phyloP scores from a whole-genome alignment of 129 eudicot species.

The Kitagawia praeruptora region DNA sequence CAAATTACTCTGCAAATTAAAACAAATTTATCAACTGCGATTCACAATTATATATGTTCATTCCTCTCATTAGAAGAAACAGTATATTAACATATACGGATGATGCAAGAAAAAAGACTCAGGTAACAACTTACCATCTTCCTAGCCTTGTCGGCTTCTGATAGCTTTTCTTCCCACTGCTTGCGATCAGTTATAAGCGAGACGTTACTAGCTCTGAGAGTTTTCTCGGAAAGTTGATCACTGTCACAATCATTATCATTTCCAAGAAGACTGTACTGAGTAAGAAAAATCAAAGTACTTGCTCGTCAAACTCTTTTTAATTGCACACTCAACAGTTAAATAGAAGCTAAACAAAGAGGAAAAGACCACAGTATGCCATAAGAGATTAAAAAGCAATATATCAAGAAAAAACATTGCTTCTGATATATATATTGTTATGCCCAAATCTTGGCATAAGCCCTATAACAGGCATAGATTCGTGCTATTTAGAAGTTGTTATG shows the following conservation, averaged over 20 bases:
- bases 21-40: neutral
- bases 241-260: neutral
- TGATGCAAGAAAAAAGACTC: neutral
- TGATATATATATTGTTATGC: too few species aligned
- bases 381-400: neutral
- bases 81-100: neutral
- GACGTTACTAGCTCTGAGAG: slow-evolving; percentile 37
- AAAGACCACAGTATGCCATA: neutral
- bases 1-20: neutral
- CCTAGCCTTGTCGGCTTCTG: slow-evolving; percentile 30
- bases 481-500: too few species aligned
- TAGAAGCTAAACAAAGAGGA: neutral
- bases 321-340: neutral
- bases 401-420: neutral
- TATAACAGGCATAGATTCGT: too few species aligned
- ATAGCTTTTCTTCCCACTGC: slow-evolving; percentile 45
- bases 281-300: neutral
- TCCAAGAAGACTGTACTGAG: neutral
- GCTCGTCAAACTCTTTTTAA: neutral
- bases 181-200: slow-evolving; percentile 24
- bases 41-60: neutral
- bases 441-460: too few species aligned
- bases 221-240: slow-evolving; percentile 15
- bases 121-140: slow-evolving; percentile 29
- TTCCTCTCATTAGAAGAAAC: neutral